phyloP scores from a whole-genome alignment of 2,329 filamentous ascomycete genomes.

The Aspergillus spinulosporus region DNA sequence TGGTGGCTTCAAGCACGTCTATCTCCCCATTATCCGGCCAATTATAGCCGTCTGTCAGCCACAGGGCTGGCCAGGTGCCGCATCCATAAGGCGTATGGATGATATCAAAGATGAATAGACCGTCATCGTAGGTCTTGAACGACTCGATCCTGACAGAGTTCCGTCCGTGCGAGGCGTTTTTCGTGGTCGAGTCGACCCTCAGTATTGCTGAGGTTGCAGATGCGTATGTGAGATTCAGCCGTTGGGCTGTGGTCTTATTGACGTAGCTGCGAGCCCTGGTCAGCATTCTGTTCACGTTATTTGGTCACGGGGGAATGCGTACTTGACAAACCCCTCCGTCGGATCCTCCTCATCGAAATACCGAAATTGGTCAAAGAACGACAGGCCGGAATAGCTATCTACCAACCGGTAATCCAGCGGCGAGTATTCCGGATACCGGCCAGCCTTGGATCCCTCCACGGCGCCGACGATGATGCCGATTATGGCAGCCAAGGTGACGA shows the following conservation, averaged over 20 bases:
- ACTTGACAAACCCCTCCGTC: conserved; percentile 49
- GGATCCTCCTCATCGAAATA: conserved; percentile 50
- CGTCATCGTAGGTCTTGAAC: conserved; percentile 59
- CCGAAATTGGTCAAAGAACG: conserved; percentile 50
- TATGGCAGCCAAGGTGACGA: conserved; percentile 45
- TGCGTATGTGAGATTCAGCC: conserved; percentile 62
- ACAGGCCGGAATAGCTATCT: conserved; percentile 44
- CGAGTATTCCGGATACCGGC: conserved; percentile 48
- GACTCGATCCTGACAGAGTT: conserved; percentile 65
- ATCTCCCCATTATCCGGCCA: conserved; percentile 68
- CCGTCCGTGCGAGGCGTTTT: conserved; percentile 60
- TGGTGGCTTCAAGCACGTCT: conserved; percentile 62
- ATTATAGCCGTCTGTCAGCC: conserved; percentile 61
- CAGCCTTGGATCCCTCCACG: conserved; percentile 38
- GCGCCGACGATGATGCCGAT: conserved; percentile 52
- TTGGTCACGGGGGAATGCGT: conserved; percentile 28
- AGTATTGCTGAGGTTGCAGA: conserved; percentile 56
- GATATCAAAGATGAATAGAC: conserved; percentile 68
- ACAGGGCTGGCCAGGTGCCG: conserved; percentile 66
- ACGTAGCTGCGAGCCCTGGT: conserved; percentile 37
- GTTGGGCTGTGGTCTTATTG: conserved; percentile 34
- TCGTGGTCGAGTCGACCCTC: conserved; percentile 61
- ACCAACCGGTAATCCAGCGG: conserved; percentile 42
- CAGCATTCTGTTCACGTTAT: neutral
- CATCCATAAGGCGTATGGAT: conserved; percentile 65